Evolutionary conservation across 768 basidiomycete genomes (phyloP).

Genomic region (Podaxis sp.): DNA sequence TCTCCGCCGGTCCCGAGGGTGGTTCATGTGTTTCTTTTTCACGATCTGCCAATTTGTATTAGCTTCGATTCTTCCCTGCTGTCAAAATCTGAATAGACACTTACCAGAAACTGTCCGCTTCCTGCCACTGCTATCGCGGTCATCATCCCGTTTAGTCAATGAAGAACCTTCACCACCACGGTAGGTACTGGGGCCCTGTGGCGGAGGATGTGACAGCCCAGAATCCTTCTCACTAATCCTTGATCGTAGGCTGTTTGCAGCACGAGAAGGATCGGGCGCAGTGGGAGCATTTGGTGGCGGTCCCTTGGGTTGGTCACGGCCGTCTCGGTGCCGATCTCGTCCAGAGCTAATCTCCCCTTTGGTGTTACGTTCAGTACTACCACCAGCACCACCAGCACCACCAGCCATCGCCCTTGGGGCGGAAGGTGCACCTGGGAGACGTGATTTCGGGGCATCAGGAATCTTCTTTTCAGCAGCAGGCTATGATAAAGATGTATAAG

Average conservation of each 20-base stretch:
- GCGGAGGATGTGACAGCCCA: constrained; percentile 34
- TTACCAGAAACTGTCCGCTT: constrained; percentile 70
- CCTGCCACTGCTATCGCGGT: constrained; percentile 49
- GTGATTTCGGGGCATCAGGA: constrained; percentile 14
- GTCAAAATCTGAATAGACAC: constrained; percentile 16
- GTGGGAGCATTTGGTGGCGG: constrained; percentile 13
- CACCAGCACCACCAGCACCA: neutral
- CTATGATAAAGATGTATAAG: constrained; percentile 1
- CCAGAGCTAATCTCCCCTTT: constrained; percentile 13
- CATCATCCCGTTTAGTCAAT: constrained; percentile 46
- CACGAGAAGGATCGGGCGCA: constrained; percentile 19
- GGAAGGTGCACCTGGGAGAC: constrained; percentile 12
- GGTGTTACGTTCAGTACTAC: constrained; percentile 9
- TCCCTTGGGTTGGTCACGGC: constrained; percentile 11
- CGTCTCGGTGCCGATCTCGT: constrained; percentile 20
- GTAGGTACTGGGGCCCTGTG: constrained; percentile 24
- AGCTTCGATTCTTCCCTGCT: neutral
- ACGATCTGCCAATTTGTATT: constrained; percentile 41
- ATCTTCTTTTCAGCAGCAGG: constrained; percentile 15
- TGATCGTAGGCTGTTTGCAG: constrained; percentile 27
- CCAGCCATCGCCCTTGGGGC: constrained; percentile 18
- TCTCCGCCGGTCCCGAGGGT: constrained; percentile 25
- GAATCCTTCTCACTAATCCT: constrained; percentile 52
- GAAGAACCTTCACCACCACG: constrained; percentile 37
- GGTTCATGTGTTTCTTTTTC: constrained; percentile 49